Conservation (phyloP, 768 basidiomycete genomes). For the Leccinum obscurum region DNA sequence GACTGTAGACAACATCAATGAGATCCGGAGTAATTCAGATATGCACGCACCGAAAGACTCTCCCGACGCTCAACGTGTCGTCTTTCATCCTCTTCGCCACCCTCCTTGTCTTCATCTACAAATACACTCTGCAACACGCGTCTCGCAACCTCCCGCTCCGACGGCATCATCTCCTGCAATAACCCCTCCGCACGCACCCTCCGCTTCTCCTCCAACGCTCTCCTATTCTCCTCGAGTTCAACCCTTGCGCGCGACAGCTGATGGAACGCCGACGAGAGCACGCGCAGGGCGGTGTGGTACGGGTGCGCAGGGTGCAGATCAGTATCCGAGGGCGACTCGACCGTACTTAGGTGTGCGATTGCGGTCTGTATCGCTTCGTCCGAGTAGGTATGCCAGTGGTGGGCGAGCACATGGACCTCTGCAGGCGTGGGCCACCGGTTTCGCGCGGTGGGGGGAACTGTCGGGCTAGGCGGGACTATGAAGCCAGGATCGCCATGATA, state of each 20-base stretch:
- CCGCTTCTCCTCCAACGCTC: constrained; percentile 59
- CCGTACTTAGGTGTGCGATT: constrained; percentile 48
- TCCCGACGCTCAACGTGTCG: constrained; percentile 56
- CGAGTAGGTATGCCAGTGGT: constrained; percentile 76
- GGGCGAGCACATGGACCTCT: constrained; percentile 55
- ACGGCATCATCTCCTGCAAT: constrained; percentile 53
- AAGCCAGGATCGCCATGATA: constrained; percentile 24
- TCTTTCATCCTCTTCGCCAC: constrained; percentile 28
- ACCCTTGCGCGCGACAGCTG: constrained; percentile 54
- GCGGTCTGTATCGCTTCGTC: constrained; percentile 71
- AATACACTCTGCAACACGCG: constrained; percentile 70
- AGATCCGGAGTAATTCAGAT: not conserved
- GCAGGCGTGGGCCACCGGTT: constrained; percentile 18
- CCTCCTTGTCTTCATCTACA: constrained; percentile 35
- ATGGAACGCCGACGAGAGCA: constrained; percentile 66
- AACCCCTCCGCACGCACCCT: constrained; percentile 53
- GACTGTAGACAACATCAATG: constrained; percentile 33
- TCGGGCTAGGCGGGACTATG: constrained; percentile 39
- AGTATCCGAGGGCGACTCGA: constrained; percentile 44
- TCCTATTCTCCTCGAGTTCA: constrained; percentile 65
- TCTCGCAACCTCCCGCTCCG: constrained; percentile 67
- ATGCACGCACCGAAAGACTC: constrained; percentile 54
- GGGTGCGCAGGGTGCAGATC: constrained; percentile 51
- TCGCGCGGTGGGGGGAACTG: constrained; percentile 5
- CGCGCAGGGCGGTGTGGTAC: constrained; percentile 66